phyloP scores from a whole-genome alignment of 2,329 filamentous ascomycete genomes.

The Claviceps cyperi region DNA sequence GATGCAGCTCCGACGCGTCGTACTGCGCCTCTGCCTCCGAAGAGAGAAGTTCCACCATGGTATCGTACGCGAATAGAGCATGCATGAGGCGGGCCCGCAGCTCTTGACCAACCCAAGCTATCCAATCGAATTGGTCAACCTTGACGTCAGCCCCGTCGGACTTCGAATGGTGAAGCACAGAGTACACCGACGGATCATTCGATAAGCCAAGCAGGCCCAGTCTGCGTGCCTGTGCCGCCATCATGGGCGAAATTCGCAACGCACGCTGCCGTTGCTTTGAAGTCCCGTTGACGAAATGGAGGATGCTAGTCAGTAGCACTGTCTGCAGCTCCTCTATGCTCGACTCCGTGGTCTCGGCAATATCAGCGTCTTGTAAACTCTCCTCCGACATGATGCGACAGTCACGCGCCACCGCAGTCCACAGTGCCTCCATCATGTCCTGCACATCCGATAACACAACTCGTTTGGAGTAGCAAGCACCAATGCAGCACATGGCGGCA shows the following conservation, averaged over 20 bases:
- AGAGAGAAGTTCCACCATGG: constrained; percentile 55
- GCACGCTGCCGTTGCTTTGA: constrained; percentile 48
- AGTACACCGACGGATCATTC: constrained; percentile 22
- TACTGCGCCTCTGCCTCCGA: constrained; percentile 48
- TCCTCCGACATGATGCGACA: constrained; percentile 28
- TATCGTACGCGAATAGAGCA: constrained; percentile 49
- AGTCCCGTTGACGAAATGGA: constrained; percentile 58
- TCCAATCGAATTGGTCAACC: constrained; percentile 34
- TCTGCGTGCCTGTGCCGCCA: constrained; percentile 43
- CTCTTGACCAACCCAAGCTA: constrained; percentile 56
- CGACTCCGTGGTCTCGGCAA: constrained; percentile 16
- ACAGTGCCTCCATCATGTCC: constrained; percentile 51
- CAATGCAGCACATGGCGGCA: constrained; percentile 56
- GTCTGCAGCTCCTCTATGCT: constrained; percentile 56
- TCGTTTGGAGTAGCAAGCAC: constrained; percentile 58
- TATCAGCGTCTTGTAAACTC: constrained; percentile 9
- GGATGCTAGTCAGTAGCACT: constrained; percentile 43
- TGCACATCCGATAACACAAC: constrained; percentile 46
- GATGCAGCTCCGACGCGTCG: constrained; percentile 46
- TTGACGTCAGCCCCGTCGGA: constrained; percentile 25
- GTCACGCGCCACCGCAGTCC: constrained; percentile 42
- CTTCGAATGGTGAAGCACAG: constrained; percentile 48
- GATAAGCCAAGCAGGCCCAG: constrained; percentile 41
- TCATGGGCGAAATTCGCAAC: constrained; percentile 40
- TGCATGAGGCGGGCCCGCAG: constrained; percentile 51